Percentiles rank a stretch among this genome's conserved stretches.
These are phyloP conservation scores for Apiospora kogelbergensis DNA, from an alignment of 2,329 filamentous ascomycete genomes.

Conservation along the genomic window DNA sequence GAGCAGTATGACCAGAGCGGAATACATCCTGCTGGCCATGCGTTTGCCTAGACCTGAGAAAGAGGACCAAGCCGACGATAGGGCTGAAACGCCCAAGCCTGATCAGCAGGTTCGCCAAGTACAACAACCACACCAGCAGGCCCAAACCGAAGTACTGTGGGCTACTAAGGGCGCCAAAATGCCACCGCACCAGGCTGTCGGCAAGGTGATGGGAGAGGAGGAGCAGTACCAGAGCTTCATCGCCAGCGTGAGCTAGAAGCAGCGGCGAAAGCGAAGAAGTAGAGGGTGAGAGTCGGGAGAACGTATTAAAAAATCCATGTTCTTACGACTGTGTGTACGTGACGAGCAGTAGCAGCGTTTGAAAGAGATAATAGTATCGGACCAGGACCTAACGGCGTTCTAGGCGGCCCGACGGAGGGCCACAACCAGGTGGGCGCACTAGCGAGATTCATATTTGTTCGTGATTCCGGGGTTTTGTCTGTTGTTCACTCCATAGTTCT, in stretches of 20 bases:
- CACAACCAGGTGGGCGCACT: neutral
- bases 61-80: constrained; percentile 32
- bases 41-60: constrained; percentile 52
- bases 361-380: neutral
- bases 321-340: neutral
- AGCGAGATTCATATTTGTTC: neutral
- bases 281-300: neutral
- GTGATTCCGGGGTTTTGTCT: neutral
- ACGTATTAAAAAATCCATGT: neutral
- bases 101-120: constrained; percentile 21
- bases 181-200: constrained; percentile 19
- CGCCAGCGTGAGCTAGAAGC: constrained; percentile 34
- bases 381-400: neutral
- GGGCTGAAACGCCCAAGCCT: constrained; percentile 20
- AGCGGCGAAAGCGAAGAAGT: constrained; percentile 8
- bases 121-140: constrained; percentile 15
- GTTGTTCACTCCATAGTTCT: neutral
- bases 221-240: constrained; percentile 49
- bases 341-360: neutral
- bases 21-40: constrained; percentile 68
- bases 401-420: neutral
- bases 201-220: constrained; percentile 38
- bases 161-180: constrained; percentile 24
- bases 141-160: constrained; percentile 34
- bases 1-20: constrained; percentile 66